Base-by-base conservation (phyloP, 176 grass and related monocot species). In the Themeda triandra region DNA sequence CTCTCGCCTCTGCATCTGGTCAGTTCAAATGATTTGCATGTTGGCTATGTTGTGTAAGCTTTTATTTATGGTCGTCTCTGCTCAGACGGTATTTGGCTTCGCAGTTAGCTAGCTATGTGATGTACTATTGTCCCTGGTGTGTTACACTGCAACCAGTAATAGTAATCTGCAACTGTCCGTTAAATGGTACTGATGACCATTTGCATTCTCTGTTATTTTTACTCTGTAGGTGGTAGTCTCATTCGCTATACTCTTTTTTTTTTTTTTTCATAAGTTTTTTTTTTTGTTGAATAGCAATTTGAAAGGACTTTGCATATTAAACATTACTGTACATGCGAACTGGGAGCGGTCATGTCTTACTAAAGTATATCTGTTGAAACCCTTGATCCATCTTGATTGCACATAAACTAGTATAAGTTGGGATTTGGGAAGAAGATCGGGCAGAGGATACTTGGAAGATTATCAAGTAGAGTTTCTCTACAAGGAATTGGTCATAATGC, bases 31-130 rank as follows among this genome's bases (percentile, higher is more conserved):
- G 82, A 80, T 90, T 76, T 88, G 74, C 86, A 80, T 89, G 86
- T 89, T 87, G 84, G 80, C 82, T 87, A 86, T 89, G 72, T 73
- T 89, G 89, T 91, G 80, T 94, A 90, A 91, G 86, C 92, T 87
- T 93, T 94, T 94, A 72, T 82, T 81, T 82, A 82, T 56, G 79
- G 76, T 80, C 59, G 27, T 83, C 81, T 89, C 75, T n/a, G 71
- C 32, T 42, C 8, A 29, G 84, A 83, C 10, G 13, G 64, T 86
- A 69, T 80, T 72, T 84, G 84, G 84, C 87, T 89, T 92, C 76
- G n/a, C 80, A 87, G 87, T 86, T 89, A 80, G 84, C 91, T 84
- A 89, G 69, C 80, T 81, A 62, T 87, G 80, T 89, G 83, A 81
- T 87, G 80, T 89, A 89, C 75, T 89, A 27, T 81, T 76, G 56